Evolutionary conservation across 1,284 basidiomycete species (phyloP), one percentile per base, ranked within the genome.

Genomic region (Ceratobasidium sp.): DNA sequence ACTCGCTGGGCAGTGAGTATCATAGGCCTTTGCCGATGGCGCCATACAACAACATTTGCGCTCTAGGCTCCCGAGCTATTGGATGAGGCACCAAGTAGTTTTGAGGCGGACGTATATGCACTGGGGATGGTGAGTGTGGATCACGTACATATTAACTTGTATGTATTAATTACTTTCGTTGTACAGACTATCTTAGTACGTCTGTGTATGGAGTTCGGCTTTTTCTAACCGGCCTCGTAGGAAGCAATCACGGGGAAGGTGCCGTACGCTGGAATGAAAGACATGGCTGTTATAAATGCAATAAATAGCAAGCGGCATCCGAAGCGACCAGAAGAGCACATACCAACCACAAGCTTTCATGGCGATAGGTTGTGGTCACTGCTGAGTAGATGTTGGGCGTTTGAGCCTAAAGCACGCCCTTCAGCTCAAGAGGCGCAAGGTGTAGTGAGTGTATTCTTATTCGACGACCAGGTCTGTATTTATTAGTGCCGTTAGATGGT

Each of bases 91-190:
- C 44, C 44, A 5, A 13, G 44, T 13, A 28, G 12, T 17, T 26
- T n/a, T 2, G 5, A 26, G 33, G 52, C 69, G 5, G 69, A 71
- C 23, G 56, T 71, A 13, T 71, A 59, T 28, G 54, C 69, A n/a
- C 54, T 71, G 6, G 69, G 69, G 44, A 71, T 71, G 69, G 69
- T 71, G 46, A n/a, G n/a, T n/a, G n/a, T n/a, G n/a, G n/a, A n/a
- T n/a, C 20, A 42, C 46, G 12, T 15, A 6, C 1, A 2, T 26
- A 5, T 71, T n/a, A 5, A 17, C 23, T n/a, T n/a, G 23, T 23
- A 23, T n/a, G 3, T 23, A n/a, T 23, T 4, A 23, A 44, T 28
- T 23, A 12, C 38, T n/a, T 3, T 44, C 20, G 13, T 33, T 67
- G 13, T 2, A 9, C 12, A 74, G 70, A 74, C 59, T 38, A 74